Conservation (phyloP, 108 stramenopile genomes). For the Conticribra guillardii region DNA sequence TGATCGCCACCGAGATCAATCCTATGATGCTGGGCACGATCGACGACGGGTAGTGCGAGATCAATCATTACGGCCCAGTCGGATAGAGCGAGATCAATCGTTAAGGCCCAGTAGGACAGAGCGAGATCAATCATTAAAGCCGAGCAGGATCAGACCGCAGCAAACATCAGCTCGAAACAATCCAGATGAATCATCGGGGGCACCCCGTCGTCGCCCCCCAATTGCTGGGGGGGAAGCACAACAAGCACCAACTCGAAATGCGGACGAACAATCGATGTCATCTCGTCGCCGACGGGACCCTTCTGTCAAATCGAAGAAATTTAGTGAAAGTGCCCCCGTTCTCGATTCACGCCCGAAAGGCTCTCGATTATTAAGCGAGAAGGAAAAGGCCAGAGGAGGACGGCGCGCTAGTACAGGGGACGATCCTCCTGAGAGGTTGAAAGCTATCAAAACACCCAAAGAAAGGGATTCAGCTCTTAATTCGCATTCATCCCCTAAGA, state of each 20-base stretch:
- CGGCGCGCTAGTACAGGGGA: not conserved
- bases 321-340: not conserved
- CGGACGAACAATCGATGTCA: not conserved
- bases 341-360: not conserved
- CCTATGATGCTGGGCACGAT: not conserved
- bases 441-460: not conserved
- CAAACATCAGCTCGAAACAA: no score
- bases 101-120: no score
- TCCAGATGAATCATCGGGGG: not conserved
- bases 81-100: no score
- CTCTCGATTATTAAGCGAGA: not conserved
- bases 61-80: no score
- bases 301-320: not conserved
- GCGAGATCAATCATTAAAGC: no score
- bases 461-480: not conserved
- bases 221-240: not conserved
- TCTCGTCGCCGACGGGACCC: not conserved
- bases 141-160: no score
- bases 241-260: not conserved
- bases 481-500: not conserved
- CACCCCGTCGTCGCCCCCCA: no score
- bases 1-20: not conserved
- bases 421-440: not conserved
- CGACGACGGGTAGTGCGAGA: no score
- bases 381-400: not conserved